Evolutionary conservation across 176 grass and related monocot species (phyloP).

Genomic region (Aegilops umbellulata): DNA sequence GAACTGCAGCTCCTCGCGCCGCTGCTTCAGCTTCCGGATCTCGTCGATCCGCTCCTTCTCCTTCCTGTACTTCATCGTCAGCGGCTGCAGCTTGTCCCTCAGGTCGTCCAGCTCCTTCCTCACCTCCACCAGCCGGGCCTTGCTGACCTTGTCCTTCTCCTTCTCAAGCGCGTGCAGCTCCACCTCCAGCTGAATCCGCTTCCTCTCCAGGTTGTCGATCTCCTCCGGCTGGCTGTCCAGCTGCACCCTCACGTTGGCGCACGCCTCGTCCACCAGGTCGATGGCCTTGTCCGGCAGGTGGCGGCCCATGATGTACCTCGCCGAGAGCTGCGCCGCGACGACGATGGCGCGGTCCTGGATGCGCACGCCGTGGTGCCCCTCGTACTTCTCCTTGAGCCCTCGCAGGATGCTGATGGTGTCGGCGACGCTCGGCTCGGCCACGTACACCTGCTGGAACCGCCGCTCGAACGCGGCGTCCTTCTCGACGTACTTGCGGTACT

Average conservation of each 20-base stretch:
- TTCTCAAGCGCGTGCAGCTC: conserved; percentile 81
- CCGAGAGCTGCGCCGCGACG: conserved; percentile 67
- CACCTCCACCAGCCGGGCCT: conserved; percentile 64
- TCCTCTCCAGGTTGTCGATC: conserved; percentile 80
- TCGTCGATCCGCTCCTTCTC: conserved; percentile 89
- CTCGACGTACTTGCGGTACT: conserved; percentile 85
- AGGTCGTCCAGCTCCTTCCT: conserved; percentile 71
- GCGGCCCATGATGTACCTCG: conserved; percentile 77
- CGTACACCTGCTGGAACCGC: conserved; percentile 81
- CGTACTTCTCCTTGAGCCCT: conserved; percentile 83
- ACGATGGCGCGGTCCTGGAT: conserved; percentile 74
- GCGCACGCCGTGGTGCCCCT: conserved; percentile 76
- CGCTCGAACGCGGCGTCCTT: conserved; percentile 82
- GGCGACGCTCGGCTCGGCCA: conserved; percentile 65
- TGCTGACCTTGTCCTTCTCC: conserved; percentile 89
- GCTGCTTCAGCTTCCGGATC: conserved; percentile 65
- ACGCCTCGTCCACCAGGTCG: conserved; percentile 81
- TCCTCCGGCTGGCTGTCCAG: conserved; percentile 82
- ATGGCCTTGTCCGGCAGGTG: conserved; percentile 85
- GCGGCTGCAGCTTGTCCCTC: conserved; percentile 76
- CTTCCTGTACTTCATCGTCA: conserved; percentile 74
- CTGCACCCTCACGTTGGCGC: conserved; percentile 79
- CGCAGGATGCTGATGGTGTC: conserved; percentile 75
- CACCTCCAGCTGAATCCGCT: conserved; percentile 76
- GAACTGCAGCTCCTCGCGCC: conserved; percentile 52